Percentiles rank a stretch among this genome's conserved stretches.
Evolutionary conservation across 306 rosid genomes (phyloP).

Genomic region (Boehmeria nivea): DNA sequence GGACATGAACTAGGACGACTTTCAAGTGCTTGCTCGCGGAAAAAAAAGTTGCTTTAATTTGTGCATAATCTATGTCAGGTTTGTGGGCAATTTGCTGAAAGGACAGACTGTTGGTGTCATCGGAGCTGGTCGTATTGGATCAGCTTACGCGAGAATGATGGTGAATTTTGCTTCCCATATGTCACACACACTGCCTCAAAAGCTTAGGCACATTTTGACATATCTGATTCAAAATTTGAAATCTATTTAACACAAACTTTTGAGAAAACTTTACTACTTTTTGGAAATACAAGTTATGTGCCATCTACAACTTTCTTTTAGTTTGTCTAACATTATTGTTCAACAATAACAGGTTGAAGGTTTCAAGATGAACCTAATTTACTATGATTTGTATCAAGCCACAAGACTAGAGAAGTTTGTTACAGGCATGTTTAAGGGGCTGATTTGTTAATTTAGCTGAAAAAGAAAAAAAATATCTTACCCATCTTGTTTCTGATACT

Average conservation of each 20-base stretch:
- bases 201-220: too few species aligned
- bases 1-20: too few species aligned
- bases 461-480: neutral
- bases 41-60: conserved; percentile 11
- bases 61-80: conserved; percentile 36
- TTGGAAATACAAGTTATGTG: too few species aligned
- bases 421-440: conserved; percentile 56
- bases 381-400: conserved; percentile 90
- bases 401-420: conserved; percentile 93
- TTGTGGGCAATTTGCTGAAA: conserved; percentile 91
- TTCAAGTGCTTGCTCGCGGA: neutral
- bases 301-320: neutral
- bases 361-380: conserved; percentile 97
- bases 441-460: neutral
- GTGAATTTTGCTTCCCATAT: conserved; percentile 28
- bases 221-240: neutral
- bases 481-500: conserved; percentile 16
- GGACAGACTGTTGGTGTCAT: conserved; percentile 99
- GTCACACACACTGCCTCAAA: neutral
- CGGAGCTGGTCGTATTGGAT: conserved; percentile 99
- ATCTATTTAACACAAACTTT: too few species aligned
- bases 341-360: conserved; percentile 75
- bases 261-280: too few species aligned
- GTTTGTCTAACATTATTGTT: conserved; percentile 9
- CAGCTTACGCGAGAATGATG: conserved; percentile 99